Base-by-base conservation (phyloP, 768 basidiomycete species). In the Leucosporidium scottii region DNA sequence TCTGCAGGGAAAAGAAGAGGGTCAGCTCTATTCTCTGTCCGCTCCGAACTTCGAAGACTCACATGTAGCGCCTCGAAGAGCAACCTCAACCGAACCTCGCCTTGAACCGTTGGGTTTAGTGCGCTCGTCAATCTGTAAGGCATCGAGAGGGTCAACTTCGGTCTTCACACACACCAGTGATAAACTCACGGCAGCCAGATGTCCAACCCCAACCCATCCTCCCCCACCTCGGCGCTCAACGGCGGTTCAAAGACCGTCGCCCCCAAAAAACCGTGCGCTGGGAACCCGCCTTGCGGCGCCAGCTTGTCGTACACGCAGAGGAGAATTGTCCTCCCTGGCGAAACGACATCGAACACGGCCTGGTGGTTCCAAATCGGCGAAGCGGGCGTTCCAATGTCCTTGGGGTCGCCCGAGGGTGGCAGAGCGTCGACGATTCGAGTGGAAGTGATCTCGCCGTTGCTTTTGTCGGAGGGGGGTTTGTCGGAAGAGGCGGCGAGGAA, bases 361-460 rank as follows among this genome's bases (percentile, higher is more conserved):
- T 94, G 87, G 78, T 97, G 93, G 80, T 97, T 96, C 93, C 93
- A 98, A 36, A 92, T 86, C 8, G 94, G 94, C 79, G 47, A 13
- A 1, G 50, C 23, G 2, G 67, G 58, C 21, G 71, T 72, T 20
- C 71, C 71, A 62, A 72, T 65, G 18, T 61, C 48, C 31, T 50
- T 53, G 8, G 36, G 1, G 50, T 25, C 51, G 2, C 51, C 39
- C 30, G 18, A 1, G 23, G 49, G 8, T 21, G 25, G 31, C 25
- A 23, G 21, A 55, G 15, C 44, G 20, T 17, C 17, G 50, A 34
- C 23, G 59, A 39, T 12, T 18, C 12, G 20, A 28, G 28, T 36
- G 15, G 27, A 28, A 17, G 55, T 56, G 27, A 30, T 28, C 39
- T 44, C 39, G 15, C 39, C 39, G 39, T 44, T 17, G 39, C 39